Conservation (phyloP, 1,284 basidiomycete genomes). For the Tremellales sp. region DNA sequence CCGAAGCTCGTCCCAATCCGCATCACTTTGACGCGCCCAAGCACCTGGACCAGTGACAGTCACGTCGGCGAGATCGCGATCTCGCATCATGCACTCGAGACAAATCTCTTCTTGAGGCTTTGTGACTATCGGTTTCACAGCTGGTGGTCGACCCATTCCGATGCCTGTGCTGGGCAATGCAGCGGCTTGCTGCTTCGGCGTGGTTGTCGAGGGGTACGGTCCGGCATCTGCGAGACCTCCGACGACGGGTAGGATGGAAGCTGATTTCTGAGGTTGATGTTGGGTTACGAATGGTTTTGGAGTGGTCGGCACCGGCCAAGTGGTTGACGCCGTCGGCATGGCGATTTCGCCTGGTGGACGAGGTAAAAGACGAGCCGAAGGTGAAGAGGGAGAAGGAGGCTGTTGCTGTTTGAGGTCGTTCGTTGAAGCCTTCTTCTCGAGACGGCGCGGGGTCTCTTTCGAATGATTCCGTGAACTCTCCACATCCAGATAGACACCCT, state of each 20-base stretch:
- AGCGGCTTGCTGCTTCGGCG: slow-evolving; percentile 1
- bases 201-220: slow-evolving; percentile 29
- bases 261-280: slow-evolving; percentile 33
- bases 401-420: slow-evolving; percentile 16
- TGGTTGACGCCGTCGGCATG: neutral
- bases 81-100: slow-evolving; percentile 97
- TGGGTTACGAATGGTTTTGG: slow-evolving; percentile 7
- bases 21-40: slow-evolving; percentile 90
- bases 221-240: slow-evolving; percentile 41
- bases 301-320: slow-evolving; percentile 2
- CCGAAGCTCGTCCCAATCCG: slow-evolving; percentile 71
- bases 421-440: slow-evolving; percentile 24
- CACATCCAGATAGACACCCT: slow-evolving; percentile 6
- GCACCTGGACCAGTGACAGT: slow-evolving; percentile 77
- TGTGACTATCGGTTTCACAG: neutral
- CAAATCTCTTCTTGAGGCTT: slow-evolving; percentile 65
- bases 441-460: slow-evolving; percentile 10
- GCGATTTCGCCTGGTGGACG: slow-evolving; percentile 17
- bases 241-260: slow-evolving; percentile 37
- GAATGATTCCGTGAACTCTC: neutral
- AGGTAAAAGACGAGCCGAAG: slow-evolving; percentile 25
- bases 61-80: slow-evolving; percentile 96
- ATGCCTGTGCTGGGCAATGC: too few relatives aligned
- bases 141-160: slow-evolving; percentile 15
- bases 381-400: slow-evolving; percentile 18